A percentile compares a stretch with the other conserved stretches of the same genome.
These are phyloP conservation scores for Boletus patriciae DNA, from an alignment of 768 basidiomycete genomes.

Conservation along the genomic window DNA sequence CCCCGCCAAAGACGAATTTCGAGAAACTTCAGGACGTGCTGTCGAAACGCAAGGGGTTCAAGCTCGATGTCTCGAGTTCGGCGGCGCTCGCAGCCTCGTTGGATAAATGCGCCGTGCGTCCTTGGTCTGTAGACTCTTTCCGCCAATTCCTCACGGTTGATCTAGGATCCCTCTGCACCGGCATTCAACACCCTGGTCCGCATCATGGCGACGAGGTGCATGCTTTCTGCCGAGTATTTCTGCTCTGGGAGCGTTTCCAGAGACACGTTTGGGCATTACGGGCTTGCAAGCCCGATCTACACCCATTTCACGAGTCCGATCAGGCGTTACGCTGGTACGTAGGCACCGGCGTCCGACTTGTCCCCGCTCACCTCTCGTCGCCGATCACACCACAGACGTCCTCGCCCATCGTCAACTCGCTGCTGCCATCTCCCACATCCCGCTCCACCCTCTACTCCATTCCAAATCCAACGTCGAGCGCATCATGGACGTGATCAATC, in stretches of 20 bases:
- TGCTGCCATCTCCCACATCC: constrained; percentile 80
- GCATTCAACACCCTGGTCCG: constrained; percentile 97
- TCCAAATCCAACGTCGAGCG: constrained; percentile 88
- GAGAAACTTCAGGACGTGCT: constrained; percentile 94
- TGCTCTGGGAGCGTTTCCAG: constrained; percentile 90
- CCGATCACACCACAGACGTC: constrained; percentile 61
- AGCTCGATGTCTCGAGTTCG: constrained; percentile 87
- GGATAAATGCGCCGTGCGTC: constrained; percentile 79
- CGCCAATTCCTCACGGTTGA: background rate
- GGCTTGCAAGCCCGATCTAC: constrained; percentile 95
- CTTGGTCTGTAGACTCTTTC: background rate
- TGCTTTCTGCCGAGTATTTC: constrained; percentile 98
- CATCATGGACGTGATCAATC: constrained; percentile 82
- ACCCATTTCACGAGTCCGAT: constrained; percentile 99
- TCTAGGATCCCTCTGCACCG: constrained; percentile 75
- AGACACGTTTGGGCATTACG: constrained; percentile 95
- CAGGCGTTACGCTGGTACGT: constrained; percentile 85
- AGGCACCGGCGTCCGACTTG: background rate
- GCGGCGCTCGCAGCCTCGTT: constrained; percentile 85
- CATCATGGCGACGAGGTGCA: constrained; percentile 98
- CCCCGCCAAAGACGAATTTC: constrained; percentile 91
- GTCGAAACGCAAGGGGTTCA: constrained; percentile 77
- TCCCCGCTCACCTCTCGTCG: too few species aligned
- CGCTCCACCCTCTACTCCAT: constrained; percentile 86
- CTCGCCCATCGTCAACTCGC: constrained; percentile 91